These are phyloP conservation scores for Zopfochytrium polystomum DNA, from an alignment of 371 early-diverging fungal genomes.

Conservation along the genomic window DNA sequence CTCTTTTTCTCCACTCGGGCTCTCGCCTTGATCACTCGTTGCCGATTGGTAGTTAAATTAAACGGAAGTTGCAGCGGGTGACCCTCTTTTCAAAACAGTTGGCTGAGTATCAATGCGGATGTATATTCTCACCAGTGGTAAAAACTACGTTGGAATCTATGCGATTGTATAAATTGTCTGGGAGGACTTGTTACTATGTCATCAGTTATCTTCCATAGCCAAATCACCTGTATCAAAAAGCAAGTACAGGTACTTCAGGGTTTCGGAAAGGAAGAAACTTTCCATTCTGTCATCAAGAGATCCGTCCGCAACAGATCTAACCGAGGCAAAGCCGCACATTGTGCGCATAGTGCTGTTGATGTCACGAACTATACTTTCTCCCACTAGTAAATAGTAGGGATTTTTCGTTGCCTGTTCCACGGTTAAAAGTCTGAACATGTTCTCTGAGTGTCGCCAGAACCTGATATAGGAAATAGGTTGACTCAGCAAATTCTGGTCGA, in stretches of 20 bases:
- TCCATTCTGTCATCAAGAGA: conserved; percentile 86
- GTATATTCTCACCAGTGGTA: conserved; percentile 58
- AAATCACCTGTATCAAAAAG: conserved; percentile 69
- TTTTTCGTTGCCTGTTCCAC: conserved; percentile 74
- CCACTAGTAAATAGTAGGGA: conserved; percentile 86
- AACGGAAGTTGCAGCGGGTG: conserved; percentile 60
- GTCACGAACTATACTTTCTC: conserved; percentile 80
- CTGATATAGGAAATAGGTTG: conserved; percentile 84
- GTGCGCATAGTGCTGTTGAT: conserved; percentile 68
- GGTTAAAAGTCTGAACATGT: background rate
- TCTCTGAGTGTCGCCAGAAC: conserved; percentile 18
- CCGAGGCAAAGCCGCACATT: conserved; percentile 80
- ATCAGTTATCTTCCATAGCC: background rate
- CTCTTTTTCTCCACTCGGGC: conserved; percentile 12
- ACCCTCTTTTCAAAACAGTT: conserved; percentile 60
- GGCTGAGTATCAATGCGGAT: background rate
- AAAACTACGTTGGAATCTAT: conserved; percentile 77
- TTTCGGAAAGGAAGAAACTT: conserved; percentile 90
- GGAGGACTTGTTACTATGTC: background rate
- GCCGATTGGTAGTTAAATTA: conserved; percentile 8
- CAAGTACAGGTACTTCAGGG: conserved; percentile 88
- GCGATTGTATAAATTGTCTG: conserved; percentile 53
- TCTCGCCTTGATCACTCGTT: conserved; percentile 3
- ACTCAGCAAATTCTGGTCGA: conserved; percentile 92
- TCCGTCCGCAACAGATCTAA: conserved; percentile 65